Evolutionary conservation across 495 filamentous ascomycete genomes (phyloP).

Genomic region (Opeltia flavorubescens): DNA sequence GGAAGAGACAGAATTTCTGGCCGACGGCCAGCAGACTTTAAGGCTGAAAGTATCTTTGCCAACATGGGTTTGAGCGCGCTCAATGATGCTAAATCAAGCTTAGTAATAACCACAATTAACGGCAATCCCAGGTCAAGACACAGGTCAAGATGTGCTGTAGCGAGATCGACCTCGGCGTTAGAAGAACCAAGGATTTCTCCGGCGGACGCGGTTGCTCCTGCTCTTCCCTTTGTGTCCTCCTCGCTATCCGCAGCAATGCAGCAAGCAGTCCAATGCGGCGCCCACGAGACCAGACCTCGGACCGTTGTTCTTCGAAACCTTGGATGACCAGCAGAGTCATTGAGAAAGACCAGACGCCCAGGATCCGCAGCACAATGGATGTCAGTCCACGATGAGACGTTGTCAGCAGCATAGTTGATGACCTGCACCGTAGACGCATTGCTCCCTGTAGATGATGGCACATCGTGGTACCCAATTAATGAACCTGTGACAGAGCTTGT

Average conservation of each 20-base stretch:
- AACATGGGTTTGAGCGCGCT: constrained; percentile 52
- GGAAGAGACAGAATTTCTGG: constrained; percentile 48
- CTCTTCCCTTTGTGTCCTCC: constrained; percentile 28
- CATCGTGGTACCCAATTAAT: constrained; percentile 62
- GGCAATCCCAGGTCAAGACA: constrained; percentile 67
- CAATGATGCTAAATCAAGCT: constrained; percentile 74
- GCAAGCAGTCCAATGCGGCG: constrained; percentile 81
- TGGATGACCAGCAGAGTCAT: constrained; percentile 82
- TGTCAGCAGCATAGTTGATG: constrained; percentile 74
- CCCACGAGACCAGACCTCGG: constrained; percentile 84
- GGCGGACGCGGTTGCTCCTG: constrained; percentile 22
- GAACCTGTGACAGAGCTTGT: constrained; percentile 91
- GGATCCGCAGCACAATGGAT: constrained; percentile 63
- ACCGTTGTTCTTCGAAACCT: constrained; percentile 78
- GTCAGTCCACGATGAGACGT: constrained; percentile 88
- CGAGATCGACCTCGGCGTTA: constrained; percentile 49
- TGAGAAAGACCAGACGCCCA: constrained; percentile 70
- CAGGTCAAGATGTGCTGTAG: constrained; percentile 69
- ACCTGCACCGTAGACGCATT: constrained; percentile 32
- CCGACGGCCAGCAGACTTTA: constrained; percentile 61
- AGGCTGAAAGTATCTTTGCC: constrained; percentile 52
- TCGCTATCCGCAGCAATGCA: constrained; percentile 74
- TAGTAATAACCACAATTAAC: constrained; percentile 72
- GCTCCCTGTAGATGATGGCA: constrained; percentile 12
- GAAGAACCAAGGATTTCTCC: constrained; percentile 35